Evolutionary conservation across 2,329 filamentous ascomycete genomes (phyloP), one percentile per base, ranked within the genome.

Genomic region (Sporothrix euskadiensis): DNA sequence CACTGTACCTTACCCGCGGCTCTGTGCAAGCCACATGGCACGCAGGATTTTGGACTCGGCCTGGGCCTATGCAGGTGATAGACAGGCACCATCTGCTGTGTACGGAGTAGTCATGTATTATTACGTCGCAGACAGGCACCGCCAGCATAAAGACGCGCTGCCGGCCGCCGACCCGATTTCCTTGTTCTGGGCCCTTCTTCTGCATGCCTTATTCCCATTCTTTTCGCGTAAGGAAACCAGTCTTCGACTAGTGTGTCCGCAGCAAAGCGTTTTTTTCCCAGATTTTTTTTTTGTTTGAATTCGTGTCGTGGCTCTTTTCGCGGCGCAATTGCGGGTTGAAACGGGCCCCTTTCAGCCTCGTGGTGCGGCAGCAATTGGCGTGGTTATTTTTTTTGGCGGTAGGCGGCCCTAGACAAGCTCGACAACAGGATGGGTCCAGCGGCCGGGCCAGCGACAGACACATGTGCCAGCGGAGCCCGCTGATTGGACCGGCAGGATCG

Each of bases 401-500:
- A 44, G 57, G 44, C 56, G 30, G 30, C 54, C 39, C n/a, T 16
- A n/a, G 35, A 52, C 44, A 14, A 16, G 35, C 30, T 49, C 2
- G 35, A 30, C 22, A 16, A n/a, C 47, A 32, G 19, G 10, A 35
- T 16, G 32, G 22, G 41, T 9, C 59, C n/a, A 44, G 52, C n/a
- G 44, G 12, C 19, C 69, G 22, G 32, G 68, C 52, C 32, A 32
- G 39, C 30, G 39, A 49, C 44, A 32, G 49, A 52, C 73, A 74
- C 73, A 74, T 74, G 73, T 61, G 71, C 59, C 68, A 68, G 49
- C 59, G 49, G 22, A 3, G 57, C 30, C 16, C 59, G 59, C 66
- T 74, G 73, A 74, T 74, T 74, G 73, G 73, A 54, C 71, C 65
- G 65, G 35, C 16, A 26, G 59, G 22, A 39, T 35, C 57, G 35